Base-by-base conservation (phyloP, 257 asterid genomes). In the Przewalskia tangutica region DNA sequence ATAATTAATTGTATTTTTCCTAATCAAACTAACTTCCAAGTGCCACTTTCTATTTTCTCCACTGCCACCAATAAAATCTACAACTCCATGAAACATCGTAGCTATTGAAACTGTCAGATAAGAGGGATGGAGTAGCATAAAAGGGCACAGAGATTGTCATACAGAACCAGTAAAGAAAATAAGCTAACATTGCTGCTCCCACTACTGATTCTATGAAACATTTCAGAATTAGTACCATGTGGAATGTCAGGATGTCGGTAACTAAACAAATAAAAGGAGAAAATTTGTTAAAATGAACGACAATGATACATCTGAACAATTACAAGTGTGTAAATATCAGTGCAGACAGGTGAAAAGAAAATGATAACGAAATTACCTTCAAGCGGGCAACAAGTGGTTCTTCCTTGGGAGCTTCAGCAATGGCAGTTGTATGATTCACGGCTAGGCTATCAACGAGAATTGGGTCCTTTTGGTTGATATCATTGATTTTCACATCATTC, bases 341-440 rank as follows among this genome's bases (percentile, higher is more conserved):
- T 46, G 59, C 58, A 46, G 12, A 71, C 14, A n/a, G 56, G 20
- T 40, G 73, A 5, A 56, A 62, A 59, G 75, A 79, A 60, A 56
- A 27, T 79, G 58, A 60, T 56, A 48, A n/a, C 44, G 20, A 54
- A 77, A 80, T 89, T 86, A 94, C 98, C 92, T 94, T 95, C 82
- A 95, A 90, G 53, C 97, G 99, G 23, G 92, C 96, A 79, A 95
- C 98, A 77, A 94, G 98, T 46, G 99, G 95, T 81, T 92, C 98
- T 84, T 92, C 97, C 68, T 85, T 92, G 78, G 89, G 91, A 86
- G 86, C 50, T 20, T 82, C 88, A 66, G 91, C 77, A 79, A 87
- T 80, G 17, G 86, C 86, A 50, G 84, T 81, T 18, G 89, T 66
- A 85, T 75, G 87, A 65, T 88, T 92, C 68, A 62, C 81, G 34